Evolutionary conservation across 2,329 filamentous ascomycete species (phyloP), one percentile per base, ranked within the genome.

Genomic region (Claviceps sp.): DNA sequence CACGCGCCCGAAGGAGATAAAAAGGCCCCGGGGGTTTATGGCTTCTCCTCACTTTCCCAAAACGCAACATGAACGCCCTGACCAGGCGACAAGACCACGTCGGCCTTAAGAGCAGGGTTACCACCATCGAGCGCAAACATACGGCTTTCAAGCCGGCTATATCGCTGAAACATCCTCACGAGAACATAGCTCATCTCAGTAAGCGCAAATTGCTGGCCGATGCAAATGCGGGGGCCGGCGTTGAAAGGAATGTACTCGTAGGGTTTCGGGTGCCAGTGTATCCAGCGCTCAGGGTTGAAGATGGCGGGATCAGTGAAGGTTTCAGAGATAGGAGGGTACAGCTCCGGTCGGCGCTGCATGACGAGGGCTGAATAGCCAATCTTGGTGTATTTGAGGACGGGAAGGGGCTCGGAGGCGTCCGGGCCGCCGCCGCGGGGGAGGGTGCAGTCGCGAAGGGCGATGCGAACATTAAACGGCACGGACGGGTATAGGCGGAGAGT

Each of bases 381-480:
- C 4, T 67, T 65, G 13, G 76, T 71, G 55, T 71, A 67, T 49
- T 70, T 68, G 22, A 70, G 68, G 26, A 78, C 66, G 16, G 71
- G 70, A 29, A 78, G 63, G 3, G 57, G 22, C 61, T 65, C 4
- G 57, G 61, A 40, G 46, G 49, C 44, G 42, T 54, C 9, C 1
- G 76, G 73, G 0, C 85, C 85, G 55, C 83, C 84, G 54, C 85
- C 88, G 17, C 73, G 71, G 0, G 88, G 88, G 2, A 94, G 76
- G 0, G 80, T 86, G 2, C 87, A 90, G 68, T 90, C 84, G 53
- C 73, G 75, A 13, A 88, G 74, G 13, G 86, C 79, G 36, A 83
- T 71, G 55, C 88, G 83, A 49, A 88, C 77, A 67, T 93, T 93
- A 71, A 85, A 86, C 1, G 88, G 87, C 1, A 93, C 85, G 14